Conservation (phyloP, 2,329 filamentous ascomycete species). For the Corynespora cassiicola region DNA sequence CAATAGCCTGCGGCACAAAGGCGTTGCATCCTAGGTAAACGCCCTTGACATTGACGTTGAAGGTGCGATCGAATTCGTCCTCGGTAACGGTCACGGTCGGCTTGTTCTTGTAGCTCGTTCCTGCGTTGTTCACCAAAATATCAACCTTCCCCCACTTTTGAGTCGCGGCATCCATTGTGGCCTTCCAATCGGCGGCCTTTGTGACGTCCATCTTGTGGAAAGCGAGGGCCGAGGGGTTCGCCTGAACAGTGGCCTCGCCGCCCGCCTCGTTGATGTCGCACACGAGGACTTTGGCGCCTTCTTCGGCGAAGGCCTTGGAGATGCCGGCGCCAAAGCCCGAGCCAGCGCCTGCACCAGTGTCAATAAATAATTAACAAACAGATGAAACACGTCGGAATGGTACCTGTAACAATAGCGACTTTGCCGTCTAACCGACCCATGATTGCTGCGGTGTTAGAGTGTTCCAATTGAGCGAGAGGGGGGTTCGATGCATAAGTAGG, state of each 20-base stretch:
- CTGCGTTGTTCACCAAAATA: conserved; percentile 68
- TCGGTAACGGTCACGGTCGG: conserved; percentile 69
- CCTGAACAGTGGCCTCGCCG: conserved; percentile 56
- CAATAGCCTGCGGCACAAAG: conserved; percentile 66
- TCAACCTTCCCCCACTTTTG: conserved; percentile 63
- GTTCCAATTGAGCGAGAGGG: no score
- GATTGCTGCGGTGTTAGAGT: conserved; percentile 7
- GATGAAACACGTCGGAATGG: no score
- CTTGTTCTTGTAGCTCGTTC: conserved; percentile 60
- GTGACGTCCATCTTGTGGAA: conserved; percentile 60
- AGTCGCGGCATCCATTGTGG: conserved; percentile 60
- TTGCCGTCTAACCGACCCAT: conserved; percentile 58
- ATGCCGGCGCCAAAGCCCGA: conserved; percentile 71
- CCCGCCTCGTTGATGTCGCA: conserved; percentile 65
- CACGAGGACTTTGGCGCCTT: conserved; percentile 68
- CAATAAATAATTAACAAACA: no score
- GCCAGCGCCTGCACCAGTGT: conserved; percentile 64
- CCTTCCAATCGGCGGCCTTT: conserved; percentile 58
- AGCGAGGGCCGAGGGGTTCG: conserved; percentile 44
- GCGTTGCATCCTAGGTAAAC: conserved; percentile 68
- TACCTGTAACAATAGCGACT: conserved; percentile 64
- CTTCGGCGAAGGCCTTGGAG: conserved; percentile 62
- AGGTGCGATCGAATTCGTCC: conserved; percentile 69
- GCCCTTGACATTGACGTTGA: conserved; percentile 73
- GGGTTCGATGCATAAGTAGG: no score